Conservation (phyloP, 768 basidiomycete species). For the Pisolithus albus region DNA sequence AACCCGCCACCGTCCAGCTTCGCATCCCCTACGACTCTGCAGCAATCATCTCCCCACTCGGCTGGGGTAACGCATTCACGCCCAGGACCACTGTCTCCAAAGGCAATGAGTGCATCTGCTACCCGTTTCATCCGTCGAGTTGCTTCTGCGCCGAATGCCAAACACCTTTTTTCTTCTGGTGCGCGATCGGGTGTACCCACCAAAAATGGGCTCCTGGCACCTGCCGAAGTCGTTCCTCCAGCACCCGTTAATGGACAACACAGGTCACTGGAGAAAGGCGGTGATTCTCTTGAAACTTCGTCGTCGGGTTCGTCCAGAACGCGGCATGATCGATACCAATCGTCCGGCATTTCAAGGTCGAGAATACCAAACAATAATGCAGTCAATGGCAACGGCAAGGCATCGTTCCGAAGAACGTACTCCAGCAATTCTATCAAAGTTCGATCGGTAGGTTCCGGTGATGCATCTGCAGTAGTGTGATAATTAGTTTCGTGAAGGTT, state of each 20-base stretch:
- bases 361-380: constrained; percentile 39
- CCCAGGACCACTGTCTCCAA: constrained; percentile 55
- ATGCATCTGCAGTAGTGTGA: background rate
- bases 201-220: constrained; percentile 74
- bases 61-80: constrained; percentile 27
- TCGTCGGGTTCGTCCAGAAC: constrained; percentile 69
- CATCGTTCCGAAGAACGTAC: constrained; percentile 89
- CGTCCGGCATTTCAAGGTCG: constrained; percentile 29
- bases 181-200: constrained; percentile 54
- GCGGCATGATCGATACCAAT: constrained; percentile 31
- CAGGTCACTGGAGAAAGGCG: constrained; percentile 50
- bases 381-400: constrained; percentile 47
- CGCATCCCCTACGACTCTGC: constrained; percentile 29
- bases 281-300: constrained; percentile 69
- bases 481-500: constrained; percentile 43
- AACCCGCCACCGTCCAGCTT: constrained; percentile 22
- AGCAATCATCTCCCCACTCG: constrained; percentile 35
- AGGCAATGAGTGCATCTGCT: constrained; percentile 64
- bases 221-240: constrained; percentile 53
- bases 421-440: constrained; percentile 97
- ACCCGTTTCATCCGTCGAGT: constrained; percentile 91
- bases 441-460: constrained; percentile 52
- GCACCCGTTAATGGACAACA: constrained; percentile 41
- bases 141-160: constrained; percentile 94
- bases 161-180: constrained; percentile 70